Percentiles rank a stretch among this genome's conserved stretches.
These are phyloP conservation scores for Lachnellula hyalina DNA, from an alignment of 2,329 filamentous ascomycete species.

Conservation along the genomic window DNA sequence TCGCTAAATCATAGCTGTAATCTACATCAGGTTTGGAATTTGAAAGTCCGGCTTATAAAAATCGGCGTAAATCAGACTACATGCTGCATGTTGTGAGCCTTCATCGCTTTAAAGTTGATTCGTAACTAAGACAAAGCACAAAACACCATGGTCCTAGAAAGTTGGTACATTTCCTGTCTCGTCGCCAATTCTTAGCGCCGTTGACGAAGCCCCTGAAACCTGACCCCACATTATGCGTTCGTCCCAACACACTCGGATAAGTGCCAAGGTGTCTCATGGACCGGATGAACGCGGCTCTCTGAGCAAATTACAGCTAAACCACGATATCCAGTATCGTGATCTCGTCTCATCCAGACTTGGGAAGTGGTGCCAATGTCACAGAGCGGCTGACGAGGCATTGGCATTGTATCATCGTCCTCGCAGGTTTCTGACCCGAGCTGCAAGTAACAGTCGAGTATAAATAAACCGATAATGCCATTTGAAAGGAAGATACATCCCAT, in stretches of 20 bases:
- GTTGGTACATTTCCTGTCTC: no score
- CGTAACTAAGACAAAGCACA: no score
- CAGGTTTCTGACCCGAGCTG: background rate
- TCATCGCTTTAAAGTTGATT: no score
- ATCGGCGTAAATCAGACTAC: no score
- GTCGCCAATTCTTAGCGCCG: no score
- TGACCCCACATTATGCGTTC: background rate
- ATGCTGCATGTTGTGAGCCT: no score
- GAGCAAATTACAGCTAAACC: background rate
- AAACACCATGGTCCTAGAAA: no score
- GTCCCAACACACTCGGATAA: background rate
- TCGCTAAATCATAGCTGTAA: no score
- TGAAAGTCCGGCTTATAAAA: no score
- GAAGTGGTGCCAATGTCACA: background rate
- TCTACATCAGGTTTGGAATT: no score
- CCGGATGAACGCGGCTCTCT: background rate
- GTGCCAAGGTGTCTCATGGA: background rate
- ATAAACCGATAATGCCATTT: background rate
- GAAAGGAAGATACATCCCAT: background rate
- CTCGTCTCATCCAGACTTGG: background rate
- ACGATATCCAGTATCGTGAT: background rate
- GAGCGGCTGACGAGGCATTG: background rate
- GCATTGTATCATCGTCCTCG: background rate
- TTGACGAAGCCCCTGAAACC: background rate
- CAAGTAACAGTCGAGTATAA: background rate